Percentiles rank a stretch among this genome's conserved stretches.
These are phyloP conservation scores for Zangia roseola DNA, from an alignment of 768 basidiomycete species.

Conservation along the genomic window DNA sequence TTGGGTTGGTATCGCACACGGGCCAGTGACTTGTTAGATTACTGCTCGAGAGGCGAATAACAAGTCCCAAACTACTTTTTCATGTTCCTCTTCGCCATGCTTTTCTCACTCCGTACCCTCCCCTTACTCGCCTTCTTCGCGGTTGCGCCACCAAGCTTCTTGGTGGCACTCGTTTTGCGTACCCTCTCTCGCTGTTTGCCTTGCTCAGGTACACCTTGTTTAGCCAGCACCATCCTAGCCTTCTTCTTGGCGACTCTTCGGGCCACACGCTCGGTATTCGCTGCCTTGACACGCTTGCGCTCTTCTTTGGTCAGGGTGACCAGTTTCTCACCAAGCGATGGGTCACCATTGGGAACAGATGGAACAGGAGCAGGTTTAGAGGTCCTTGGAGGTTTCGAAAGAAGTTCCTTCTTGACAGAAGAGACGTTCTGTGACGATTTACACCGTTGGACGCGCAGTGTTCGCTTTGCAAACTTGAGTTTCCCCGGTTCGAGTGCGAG, in stretches of 20 bases:
- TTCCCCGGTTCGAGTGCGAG: constrained; percentile 74
- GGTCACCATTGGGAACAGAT: constrained; percentile 71
- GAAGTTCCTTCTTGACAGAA: constrained; percentile 13
- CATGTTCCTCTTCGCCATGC: constrained; percentile 49
- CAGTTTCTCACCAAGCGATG: constrained; percentile 74
- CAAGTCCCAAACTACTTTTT: constrained; percentile 45
- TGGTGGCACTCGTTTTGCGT: constrained; percentile 37
- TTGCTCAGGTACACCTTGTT: constrained; percentile 36
- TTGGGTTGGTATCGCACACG: no score
- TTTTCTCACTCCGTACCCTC: constrained; percentile 55
- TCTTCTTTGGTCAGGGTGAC: constrained; percentile 79
- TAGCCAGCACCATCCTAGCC: constrained; percentile 53
- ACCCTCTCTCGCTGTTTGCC: constrained; percentile 48
- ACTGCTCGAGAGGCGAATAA: no score
- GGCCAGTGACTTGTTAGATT: no score
- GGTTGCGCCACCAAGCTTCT: constrained; percentile 17
- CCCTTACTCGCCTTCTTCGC: constrained; percentile 37
- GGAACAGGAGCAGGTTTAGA: constrained; percentile 8
- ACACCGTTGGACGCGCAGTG: constrained; percentile 87
- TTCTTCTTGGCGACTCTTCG: constrained; percentile 91
- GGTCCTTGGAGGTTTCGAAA: constrained; percentile 3
- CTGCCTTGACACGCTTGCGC: constrained; percentile 77
- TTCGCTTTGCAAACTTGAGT: constrained; percentile 91
- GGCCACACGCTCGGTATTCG: constrained; percentile 77
- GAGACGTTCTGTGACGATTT: constrained; percentile 59